These are phyloP conservation scores for Anacardium occidentale DNA, from an alignment of 345 rosid genomes.

Conservation along the genomic window DNA sequence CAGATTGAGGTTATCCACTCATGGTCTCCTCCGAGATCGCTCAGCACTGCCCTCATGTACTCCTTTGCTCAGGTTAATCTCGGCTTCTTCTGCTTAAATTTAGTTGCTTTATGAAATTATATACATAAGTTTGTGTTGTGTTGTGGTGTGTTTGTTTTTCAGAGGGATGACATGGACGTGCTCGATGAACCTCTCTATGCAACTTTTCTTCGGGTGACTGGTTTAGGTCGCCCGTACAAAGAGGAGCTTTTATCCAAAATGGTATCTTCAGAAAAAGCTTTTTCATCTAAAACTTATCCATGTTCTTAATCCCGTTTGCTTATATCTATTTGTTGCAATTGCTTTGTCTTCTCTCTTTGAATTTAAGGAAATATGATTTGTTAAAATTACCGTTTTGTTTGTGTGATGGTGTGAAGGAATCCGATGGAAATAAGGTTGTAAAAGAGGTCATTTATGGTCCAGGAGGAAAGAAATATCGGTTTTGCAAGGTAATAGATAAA, in stretches of 20 bases:
- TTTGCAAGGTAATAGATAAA: conserved; percentile 62
- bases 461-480: conserved; percentile 67
- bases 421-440: conserved; percentile 68
- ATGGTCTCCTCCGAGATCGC: conserved; percentile 93
- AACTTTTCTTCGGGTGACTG: conserved; percentile 49
- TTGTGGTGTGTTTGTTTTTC: background rate
- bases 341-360: background rate
- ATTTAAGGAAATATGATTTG: background rate
- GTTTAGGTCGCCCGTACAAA: conserved; percentile 62
- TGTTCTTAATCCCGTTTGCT: background rate
- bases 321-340: background rate
- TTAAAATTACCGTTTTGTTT: background rate
- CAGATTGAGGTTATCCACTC: conserved; percentile 65
- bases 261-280: conserved; percentile 29
- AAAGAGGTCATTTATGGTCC: conserved; percentile 66
- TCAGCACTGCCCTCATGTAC: conserved; percentile 83
- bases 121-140: background rate
- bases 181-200: conserved; percentile 78
- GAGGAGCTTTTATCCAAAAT: conserved; percentile 58
- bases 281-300: no score
- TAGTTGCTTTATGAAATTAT: background rate
- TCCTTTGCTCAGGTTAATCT: conserved; percentile 70
- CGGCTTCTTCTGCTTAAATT: background rate
- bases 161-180: conserved; percentile 84
- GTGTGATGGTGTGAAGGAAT: conserved; percentile 38